Evolutionary conservation across 108 stramenopile species (phyloP), one percentile per base, ranked within the genome.

Genomic region (Cyclotella sp.): DNA sequence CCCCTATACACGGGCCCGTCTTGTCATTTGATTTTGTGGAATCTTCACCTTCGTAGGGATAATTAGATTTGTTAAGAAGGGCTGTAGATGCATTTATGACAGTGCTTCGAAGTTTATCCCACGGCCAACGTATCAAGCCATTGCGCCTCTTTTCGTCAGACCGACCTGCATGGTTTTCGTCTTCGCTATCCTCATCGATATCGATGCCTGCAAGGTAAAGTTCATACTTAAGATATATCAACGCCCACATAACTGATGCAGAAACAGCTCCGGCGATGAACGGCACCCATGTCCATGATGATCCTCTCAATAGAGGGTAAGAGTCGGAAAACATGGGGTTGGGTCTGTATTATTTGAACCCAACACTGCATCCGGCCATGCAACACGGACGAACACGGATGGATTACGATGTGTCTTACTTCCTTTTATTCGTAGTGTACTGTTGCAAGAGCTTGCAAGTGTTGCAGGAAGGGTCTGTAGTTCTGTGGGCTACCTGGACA

Each of bases 1-100:
- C 87, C 16, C 92, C 91, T 22, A 90, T 90, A 78, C 82, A 83
- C 5, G 77, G 77, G 14, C 80, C 80, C 13, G 55, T 70, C 68
- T 81, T 81, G 44, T 69, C 59, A 34, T 74, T 58, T 13, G 69
- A 68, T 27, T 43, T 46, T 27, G 59, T 24, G 59, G 57, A 63
- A 45, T 27, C n/a, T 24, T 24, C 46, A 59, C 16, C 24, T 27
- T 73, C 59, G 22, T 67, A 44, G 15, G 29, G 30, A 29, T 62
- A 12, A n/a, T 22, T 13, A 47, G 52, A 52, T 9, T 63, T 34
- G 60, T 65, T 64, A 22, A 64, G 73, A 22, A 74, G 65, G 21
- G 80, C 67, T 47, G 73, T 57, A 28, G 73, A 75, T 24, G 69
- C 71, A 68, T 63, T 63, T 15, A 77, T 60, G 30, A 80, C 60